Evolutionary conservation across 176 grass and related monocot genomes (phyloP).

Genomic region (maize (Zea mays)): DNA sequence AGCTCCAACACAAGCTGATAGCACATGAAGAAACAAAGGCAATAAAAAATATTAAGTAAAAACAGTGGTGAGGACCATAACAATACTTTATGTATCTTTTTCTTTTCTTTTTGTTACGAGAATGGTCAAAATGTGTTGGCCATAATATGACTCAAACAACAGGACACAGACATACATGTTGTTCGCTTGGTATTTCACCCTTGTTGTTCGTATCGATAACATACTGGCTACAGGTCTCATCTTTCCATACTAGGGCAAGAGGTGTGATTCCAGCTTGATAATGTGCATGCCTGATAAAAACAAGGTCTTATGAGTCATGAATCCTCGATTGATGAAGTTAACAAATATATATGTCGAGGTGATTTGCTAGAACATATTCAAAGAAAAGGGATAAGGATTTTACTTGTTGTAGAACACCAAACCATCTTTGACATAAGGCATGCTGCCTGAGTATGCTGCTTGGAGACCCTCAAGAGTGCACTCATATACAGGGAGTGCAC

Average conservation of each 20-base stretch:
- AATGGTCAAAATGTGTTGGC: not conserved
- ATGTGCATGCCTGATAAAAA: slow-evolving; percentile 71
- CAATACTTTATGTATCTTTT: not conserved
- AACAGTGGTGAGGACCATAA: not conserved
- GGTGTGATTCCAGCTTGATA: slow-evolving; percentile 93
- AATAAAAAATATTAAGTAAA: slow-evolving; percentile 5
- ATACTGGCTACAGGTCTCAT: slow-evolving; percentile 74
- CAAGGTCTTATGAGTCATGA: slow-evolving; percentile 10
- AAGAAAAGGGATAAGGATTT: slow-evolving; percentile 25
- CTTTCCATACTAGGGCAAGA: slow-evolving; percentile 85
- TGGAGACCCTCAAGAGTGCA: slow-evolving; percentile 69
- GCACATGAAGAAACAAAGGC: slow-evolving; percentile 32
- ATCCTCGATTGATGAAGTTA: not conserved
- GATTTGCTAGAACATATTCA: slow-evolving; percentile 8
- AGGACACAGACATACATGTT: slow-evolving; percentile 53
- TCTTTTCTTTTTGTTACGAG: not conserved
- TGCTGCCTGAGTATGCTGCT: slow-evolving; percentile 66
- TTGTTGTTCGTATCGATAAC: slow-evolving; percentile 84
- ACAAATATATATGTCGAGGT: slow-evolving; percentile 8
- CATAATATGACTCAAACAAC: not conserved
- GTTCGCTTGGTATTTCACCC: slow-evolving; percentile 75
- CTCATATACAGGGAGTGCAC: slow-evolving; percentile 69
- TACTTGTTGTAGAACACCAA: slow-evolving; percentile 96
- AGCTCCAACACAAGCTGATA: slow-evolving; percentile 93
- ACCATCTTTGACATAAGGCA: slow-evolving; percentile 80